Base-by-base conservation (phyloP, 345 rosid species). In the Hevea brasiliensis region DNA sequence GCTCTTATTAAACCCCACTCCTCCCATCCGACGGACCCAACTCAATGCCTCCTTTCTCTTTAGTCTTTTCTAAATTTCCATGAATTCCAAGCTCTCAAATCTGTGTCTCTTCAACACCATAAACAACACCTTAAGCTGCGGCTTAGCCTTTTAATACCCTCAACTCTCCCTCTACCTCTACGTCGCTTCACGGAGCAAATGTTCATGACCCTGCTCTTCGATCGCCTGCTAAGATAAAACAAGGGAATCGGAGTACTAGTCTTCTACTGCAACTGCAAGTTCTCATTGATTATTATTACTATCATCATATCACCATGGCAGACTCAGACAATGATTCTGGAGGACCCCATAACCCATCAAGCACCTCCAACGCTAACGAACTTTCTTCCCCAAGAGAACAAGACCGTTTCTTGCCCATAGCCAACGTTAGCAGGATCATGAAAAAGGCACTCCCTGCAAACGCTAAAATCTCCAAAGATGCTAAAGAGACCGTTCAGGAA, bases 291-390 rank as follows among this genome's bases (percentile, higher is more conserved):
- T 32, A 32, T 1, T 32, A 32, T 32, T 32, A n/a, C n/a, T n/a
- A n/a, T n/a, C n/a, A n/a, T n/a, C n/a, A n/a, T n/a, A 32, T 32
- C 18, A 14, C 32, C 7, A 75, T 75, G 79, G 79, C 73, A 14
- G 79, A 75, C 64, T 75, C 79, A 4, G 74, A 75, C 47, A 75
- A 75, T 29, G 79, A 75, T 15, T 75, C 79, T 18, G 79, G 74
- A 23, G 79, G 79, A 37, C 32, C 54, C 9, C 55, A 20, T 1
- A 32, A 32, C 37, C 37, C 37, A 32, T 32, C 37, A 32, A 32
- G 37, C 37, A 32, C 37, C 37, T 32, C 37, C 37, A 59, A 18
- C 64, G 21, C 48, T 24, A 26, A 41, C 71, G 71, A 67, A 42
- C 0, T 45, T 13, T 35, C 23, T 23, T 75, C 74, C 37, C 69